Conservation (phyloP, 495 filamentous ascomycete species). For the Hyaloscypha finlandica region DNA sequence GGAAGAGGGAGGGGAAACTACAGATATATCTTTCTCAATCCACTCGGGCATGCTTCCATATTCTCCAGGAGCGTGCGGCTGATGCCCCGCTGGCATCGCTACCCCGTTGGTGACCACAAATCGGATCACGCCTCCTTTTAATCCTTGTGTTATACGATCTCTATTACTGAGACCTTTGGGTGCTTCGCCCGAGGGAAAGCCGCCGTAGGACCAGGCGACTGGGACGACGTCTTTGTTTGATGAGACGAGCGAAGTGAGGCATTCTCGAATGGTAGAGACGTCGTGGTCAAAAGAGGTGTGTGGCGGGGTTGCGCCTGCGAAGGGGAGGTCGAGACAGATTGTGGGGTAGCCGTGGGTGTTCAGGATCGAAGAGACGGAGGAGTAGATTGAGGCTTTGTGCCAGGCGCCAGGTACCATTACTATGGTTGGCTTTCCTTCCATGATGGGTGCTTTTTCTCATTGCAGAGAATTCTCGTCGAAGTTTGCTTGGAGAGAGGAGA, state of each 20-base stretch:
- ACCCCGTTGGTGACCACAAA: slow-evolving; percentile 18
- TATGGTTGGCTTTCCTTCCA: slow-evolving; percentile 19
- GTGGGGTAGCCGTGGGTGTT: slow-evolving; percentile 18
- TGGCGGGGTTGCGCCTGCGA: slow-evolving; percentile 13
- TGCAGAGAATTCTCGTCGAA: no score
- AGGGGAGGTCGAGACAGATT: slow-evolving; percentile 11
- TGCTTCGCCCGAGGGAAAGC: slow-evolving; percentile 19
- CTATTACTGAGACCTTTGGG: slow-evolving; percentile 39
- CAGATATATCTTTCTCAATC: slow-evolving; percentile 9
- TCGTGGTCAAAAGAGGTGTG: slow-evolving; percentile 16
- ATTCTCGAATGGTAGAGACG: slow-evolving; percentile 15
- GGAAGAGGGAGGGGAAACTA: background rate
- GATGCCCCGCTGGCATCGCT: slow-evolving; percentile 4
- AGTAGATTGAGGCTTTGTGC: slow-evolving; percentile 19
- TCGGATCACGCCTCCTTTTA: slow-evolving; percentile 39
- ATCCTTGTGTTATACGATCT: slow-evolving; percentile 33
- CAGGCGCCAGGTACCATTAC: slow-evolving; percentile 23
- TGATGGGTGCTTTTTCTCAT: background rate
- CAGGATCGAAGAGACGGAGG: slow-evolving; percentile 2
- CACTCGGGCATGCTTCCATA: slow-evolving; percentile 11
- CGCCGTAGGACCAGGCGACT: slow-evolving; percentile 13
- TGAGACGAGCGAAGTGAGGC: slow-evolving; percentile 5
- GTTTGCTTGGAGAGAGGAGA: background rate
- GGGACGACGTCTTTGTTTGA: slow-evolving; percentile 19
- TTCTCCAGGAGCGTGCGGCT: background rate